Base-by-base conservation (phyloP, 2,329 filamentous ascomycete species). In the Hymenoscyphus fructigenus region DNA sequence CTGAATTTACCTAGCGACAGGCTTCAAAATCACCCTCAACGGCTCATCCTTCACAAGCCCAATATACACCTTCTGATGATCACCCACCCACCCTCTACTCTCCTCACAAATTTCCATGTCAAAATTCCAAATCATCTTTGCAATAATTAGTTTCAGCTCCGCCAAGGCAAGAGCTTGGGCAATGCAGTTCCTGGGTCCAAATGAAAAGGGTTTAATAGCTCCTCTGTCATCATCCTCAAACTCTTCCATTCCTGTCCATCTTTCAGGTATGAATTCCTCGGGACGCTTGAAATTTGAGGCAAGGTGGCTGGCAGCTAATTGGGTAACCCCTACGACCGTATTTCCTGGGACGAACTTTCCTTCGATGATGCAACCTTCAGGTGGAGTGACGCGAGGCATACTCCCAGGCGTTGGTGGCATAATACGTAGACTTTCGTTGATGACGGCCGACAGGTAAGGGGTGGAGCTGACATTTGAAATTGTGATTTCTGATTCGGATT, bases 351-450 rank as follows among this genome's bases (percentile, higher is more conserved):
- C 23, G 7, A 23, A 60, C 6, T 41, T 6, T 14, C 36, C 58
- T n/a, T 29, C n/a, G 26, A 60, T 28, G 7, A 34, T 50, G 23
- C 29, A 17, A 9, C 59, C 59, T 14, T 20, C 15, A 20, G 23
- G 41, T n/a, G 59, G 59, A 12, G 29, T 29, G 10, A 61, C 47
- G 17, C 41, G 50, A 2, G 41, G 28, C 26, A 61, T 38, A 5
- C 20, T 23, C 2, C 15, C 44, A 3, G 59, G 38, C 26, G 41
- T 36, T 12, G 44, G 41, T 12, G 41, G 59, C 15, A 20, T 23
- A 28, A 55, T 34, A 9, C 77, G 74, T 3, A 78, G 62, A 0
- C 71, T 72, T 67, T 79, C 77, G 38, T 75, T 66, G 53, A 79
- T 72, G 23, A 76, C 69, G 10, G 70, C 77, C 14, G 67, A 71